Evolutionary conservation across 2,329 filamentous ascomycete genomes (phyloP), one percentile per base, ranked within the genome.

Genomic region (Xylaria sp.): DNA sequence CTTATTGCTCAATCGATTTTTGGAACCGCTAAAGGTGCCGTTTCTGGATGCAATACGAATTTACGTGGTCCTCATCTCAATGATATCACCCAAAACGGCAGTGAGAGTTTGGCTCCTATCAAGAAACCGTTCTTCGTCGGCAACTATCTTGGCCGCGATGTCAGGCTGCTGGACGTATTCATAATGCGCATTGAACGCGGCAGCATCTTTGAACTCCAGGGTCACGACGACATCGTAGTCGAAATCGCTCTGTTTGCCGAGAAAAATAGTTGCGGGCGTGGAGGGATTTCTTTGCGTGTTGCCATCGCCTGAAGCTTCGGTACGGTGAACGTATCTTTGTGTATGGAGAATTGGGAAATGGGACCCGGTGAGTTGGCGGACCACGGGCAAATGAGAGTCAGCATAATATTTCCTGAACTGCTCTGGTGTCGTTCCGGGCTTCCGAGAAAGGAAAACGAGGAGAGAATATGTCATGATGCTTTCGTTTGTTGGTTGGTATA

Each of bases 341-440:
- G 37, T 64, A 51, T 68, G 65, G 4, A 19, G 44, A 1, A 57
- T 6, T 7, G 66, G 61, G 51, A 65, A 63, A 9, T 46, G 44
- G 17, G 29, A 8, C 2, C 67, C 67, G 3, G 47, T 38, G 6
- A 69, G 46, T 40, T 65, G 17, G 11, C 54, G 59, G 8, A 63
- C 17, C 17, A 63, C n/a, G 9, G 60, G 55, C 11, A 70, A 25
- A 47, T 70, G 68, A 1, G 38, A 41, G 19, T 10, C 15, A 1
- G 51, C 46, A 44, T 70, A 70, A 37, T 64, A 63, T 5, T 48
- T 15, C 15, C 56, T 61, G 51, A 70, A 70, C 13, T 63, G 37
- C 19, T 56, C 46, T 4, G 65, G 63, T 1, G 66, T 60, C 11
- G 60, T 41, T 3, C 55, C 60, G 0, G 60, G 61, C 31, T 65